phyloP scores from a whole-genome alignment of 2,329 filamentous ascomycete genomes.

The Aspergillus brunneoviolaceus region DNA sequence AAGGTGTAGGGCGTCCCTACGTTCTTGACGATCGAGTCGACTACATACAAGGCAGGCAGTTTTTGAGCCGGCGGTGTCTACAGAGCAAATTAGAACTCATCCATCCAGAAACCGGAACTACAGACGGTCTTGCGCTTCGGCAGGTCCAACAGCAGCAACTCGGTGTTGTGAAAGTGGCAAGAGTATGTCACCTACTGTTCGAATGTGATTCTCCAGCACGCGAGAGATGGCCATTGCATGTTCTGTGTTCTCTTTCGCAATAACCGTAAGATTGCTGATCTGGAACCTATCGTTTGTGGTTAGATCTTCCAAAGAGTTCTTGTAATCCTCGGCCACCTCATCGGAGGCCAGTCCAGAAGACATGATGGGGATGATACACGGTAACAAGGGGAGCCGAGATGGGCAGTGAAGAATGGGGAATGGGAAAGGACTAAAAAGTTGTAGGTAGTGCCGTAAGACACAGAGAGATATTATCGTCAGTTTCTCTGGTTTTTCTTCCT shows the following conservation, averaged over 20 bases:
- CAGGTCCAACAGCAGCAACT: slow-evolving; percentile 15
- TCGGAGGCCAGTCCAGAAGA: slow-evolving; percentile 64
- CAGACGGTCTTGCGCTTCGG: slow-evolving; percentile 16
- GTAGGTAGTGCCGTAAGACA: slow-evolving; percentile 4
- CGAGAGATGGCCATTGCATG: slow-evolving; percentile 91
- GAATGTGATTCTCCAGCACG: slow-evolving; percentile 88
- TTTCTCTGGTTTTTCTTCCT: slow-evolving; percentile 15
- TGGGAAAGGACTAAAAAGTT: not conserved
- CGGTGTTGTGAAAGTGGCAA: slow-evolving; percentile 12
- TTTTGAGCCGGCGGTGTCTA: slow-evolving; percentile 88
- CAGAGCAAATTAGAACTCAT: slow-evolving; percentile 36
- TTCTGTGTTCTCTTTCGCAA: slow-evolving; percentile 95
- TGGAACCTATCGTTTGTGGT: slow-evolving; percentile 88
- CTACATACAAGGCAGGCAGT: slow-evolving; percentile 90
- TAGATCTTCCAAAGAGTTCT: slow-evolving; percentile 86
- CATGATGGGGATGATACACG: slow-evolving; percentile 53
- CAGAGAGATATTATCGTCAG: slow-evolving; percentile 12
- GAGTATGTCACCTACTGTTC: slow-evolving; percentile 70
- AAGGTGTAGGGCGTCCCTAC: slow-evolving; percentile 96
- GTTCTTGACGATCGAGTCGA: slow-evolving; percentile 98
- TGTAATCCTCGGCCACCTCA: slow-evolving; percentile 93
- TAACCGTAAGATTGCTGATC: slow-evolving; percentile 95
- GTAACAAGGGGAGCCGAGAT: slow-evolving; percentile 1
- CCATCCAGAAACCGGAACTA: slow-evolving; percentile 25
- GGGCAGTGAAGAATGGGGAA: slow-evolving; percentile 13